Evolutionary conservation across 305 asterid genomes (phyloP), one percentile per base, ranked within the genome.

Genomic region (Stenogyne calaminthoides): DNA sequence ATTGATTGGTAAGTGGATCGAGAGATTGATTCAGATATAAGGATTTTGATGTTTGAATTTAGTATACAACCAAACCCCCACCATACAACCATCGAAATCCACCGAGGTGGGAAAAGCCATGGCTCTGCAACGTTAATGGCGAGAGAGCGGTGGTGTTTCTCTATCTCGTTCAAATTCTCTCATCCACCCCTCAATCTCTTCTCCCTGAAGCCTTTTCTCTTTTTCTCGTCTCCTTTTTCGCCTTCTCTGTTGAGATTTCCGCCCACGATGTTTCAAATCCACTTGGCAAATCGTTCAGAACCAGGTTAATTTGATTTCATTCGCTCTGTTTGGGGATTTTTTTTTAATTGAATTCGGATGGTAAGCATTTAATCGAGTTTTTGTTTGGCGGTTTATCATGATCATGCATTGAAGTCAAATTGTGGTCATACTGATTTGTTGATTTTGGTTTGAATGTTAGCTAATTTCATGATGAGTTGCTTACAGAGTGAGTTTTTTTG

Each of bases 111-210:
- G 55, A 22, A 57, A 74, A 37, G 54, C 83, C 80, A 89, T 88
- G 96, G 83, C 84, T 73, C 65, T 69, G 63, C 65, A 94, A 87
- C 90, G 96, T 88, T 64, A 94, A 87, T 89, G 98, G 98, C 82
- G 99, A 95, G 87, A 85, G 97, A 80, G 86, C 84, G 74, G 99
- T 95, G 80, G 91, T 92, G 72, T 63, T 86, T 64, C 78, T 90
- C 34, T 92, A 84, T 76, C 75, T 90, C 25, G 72, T 80, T 57
- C 82, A 80, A 73, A 82, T 88, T 67, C 74, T 92, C 70, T 85
- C 55, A 55, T 84, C 88, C 25, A 67, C 87, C 16, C 90, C 98
- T 40, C 14, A 71, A n/a, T 78, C 87, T 64, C 86, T 95, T 69
- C 76, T 90, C 34, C 77, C 74, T 5, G 96, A 92, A 80, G 86